Base-by-base conservation (phyloP, 495 filamentous ascomycete genomes). In the Penicillium ochrochloron region DNA sequence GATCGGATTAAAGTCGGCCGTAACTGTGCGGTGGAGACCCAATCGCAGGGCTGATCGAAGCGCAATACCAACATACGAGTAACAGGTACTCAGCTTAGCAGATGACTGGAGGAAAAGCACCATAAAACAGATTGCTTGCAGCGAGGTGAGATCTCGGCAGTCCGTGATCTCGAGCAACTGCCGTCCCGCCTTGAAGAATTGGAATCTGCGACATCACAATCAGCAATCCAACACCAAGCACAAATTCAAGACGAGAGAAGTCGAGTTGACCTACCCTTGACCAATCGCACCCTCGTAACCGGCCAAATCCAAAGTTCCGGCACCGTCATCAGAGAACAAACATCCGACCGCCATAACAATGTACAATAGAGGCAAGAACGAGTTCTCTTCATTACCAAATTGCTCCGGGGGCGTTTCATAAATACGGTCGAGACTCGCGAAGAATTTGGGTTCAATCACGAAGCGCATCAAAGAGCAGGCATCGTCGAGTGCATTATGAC, bases 101-200 rank as follows among this genome's bases (percentile, higher is more conserved):
- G 95, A 93, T 0, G 90, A 92, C 62, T 98, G 94, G 1, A 98
- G 82, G 72, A 97, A 98, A 1, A 97, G 78, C 46, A 97, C 90
- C 90, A 97, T 96, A 79, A 93, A 96, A 29, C 96, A 80, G 31
- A 97, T 86, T 1, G 91, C 90, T 72, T 98, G 94, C 17, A 98
- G 81, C 3, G 92, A 93, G 14, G 78, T 84, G 51, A 98, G 81
- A 76, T 97, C 94, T 63, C 93, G 86, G 66, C 93, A 96, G 68
- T 97, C 92, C 5, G 94, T 96, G 64, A 97, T 89, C 70, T 98
- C 94, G 63, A 95, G 82, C 64, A 97, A 79, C 60, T 92, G 85
- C 31, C 92, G 88, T 9, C 92, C 88, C 10, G 88, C 84, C 69
- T 85, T 89, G 76, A 94, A 97, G 73, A 92, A 97, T 80, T 92